These are phyloP conservation scores for Phytophthora macrochlamydospora DNA, from an alignment of 352 stramenopile species.

Conservation along the genomic window DNA sequence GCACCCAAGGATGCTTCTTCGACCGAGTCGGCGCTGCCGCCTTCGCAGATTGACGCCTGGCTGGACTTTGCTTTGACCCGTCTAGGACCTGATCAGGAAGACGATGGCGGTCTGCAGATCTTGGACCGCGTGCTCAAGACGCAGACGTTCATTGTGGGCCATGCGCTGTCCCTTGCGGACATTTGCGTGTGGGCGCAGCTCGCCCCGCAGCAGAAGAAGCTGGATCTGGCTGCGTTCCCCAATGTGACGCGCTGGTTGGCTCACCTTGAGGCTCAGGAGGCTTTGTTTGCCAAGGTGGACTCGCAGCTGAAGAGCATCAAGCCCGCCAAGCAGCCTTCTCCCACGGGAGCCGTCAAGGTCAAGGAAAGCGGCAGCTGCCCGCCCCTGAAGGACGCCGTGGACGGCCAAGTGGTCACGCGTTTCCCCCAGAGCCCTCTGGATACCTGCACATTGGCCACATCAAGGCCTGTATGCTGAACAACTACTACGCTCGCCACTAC, in stretches of 20 bases:
- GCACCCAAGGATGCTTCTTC: constrained; percentile 53
- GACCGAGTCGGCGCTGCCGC: constrained; percentile 26
- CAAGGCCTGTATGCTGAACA: constrained; percentile 99
- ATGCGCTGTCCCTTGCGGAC: constrained; percentile 95
- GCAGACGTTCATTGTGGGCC: constrained; percentile 94
- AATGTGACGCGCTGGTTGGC: constrained; percentile 81
- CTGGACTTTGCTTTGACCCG: constrained; percentile 91
- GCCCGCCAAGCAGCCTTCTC: constrained; percentile 27
- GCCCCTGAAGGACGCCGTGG: constrained; percentile 93
- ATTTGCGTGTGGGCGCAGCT: constrained; percentile 92
- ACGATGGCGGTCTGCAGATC: constrained; percentile 66
- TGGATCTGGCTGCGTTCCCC: constrained; percentile 55
- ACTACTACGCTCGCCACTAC: constrained; percentile 99
- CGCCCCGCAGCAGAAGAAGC: constrained; percentile 40
- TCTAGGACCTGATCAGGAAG: constrained; percentile 37
- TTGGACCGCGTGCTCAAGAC: constrained; percentile 90
- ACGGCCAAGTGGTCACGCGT: constrained; percentile 96
- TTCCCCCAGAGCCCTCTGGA: constrained; percentile 99
- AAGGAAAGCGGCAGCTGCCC: constrained; percentile 92
- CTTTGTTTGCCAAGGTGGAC: constrained; percentile 59
- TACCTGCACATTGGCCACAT: constrained; percentile 99
- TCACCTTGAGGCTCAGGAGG: constrained; percentile 60
- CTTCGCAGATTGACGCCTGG: constrained; percentile 91
- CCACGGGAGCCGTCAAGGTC: constrained; percentile 28
- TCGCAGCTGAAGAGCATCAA: constrained; percentile 58